These are phyloP conservation scores for Russula ochroleuca DNA, from an alignment of 768 basidiomycete genomes.

Conservation along the genomic window DNA sequence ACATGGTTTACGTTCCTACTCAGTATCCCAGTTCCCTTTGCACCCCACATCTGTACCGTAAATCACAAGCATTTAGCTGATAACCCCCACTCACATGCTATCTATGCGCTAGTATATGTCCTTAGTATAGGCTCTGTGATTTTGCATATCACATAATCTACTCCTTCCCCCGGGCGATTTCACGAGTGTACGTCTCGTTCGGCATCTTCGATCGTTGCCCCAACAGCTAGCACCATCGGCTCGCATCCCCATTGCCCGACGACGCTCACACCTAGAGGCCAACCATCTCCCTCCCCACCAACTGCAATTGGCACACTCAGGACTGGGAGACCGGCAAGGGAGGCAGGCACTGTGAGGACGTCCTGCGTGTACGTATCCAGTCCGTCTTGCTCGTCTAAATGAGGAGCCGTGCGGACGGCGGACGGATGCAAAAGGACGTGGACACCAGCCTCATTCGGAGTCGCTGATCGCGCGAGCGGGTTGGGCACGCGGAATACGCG, in stretches of 20 bases:
- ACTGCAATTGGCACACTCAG: slow-evolving; percentile 56
- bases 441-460: slow-evolving; percentile 40
- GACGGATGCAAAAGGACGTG: slow-evolving; percentile 87
- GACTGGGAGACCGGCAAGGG: slow-evolving; percentile 83
- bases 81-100: slow-evolving; percentile 17
- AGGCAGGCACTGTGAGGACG: slow-evolving; percentile 87
- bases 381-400: slow-evolving; percentile 35
- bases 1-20: neutral
- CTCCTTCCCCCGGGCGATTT: neutral
- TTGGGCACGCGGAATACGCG: slow-evolving; percentile 59
- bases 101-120: neutral
- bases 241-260: slow-evolving; percentile 88
- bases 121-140: slow-evolving; percentile 11
- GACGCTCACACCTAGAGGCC: slow-evolving; percentile 81
- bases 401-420: slow-evolving; percentile 80
- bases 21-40: neutral
- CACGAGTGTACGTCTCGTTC: neutral
- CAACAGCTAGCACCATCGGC: slow-evolving; percentile 52
- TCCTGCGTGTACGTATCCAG: slow-evolving; percentile 81
- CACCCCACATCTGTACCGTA: slow-evolving; percentile 19
- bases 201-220: slow-evolving; percentile 41
- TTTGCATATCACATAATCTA: slow-evolving; percentile 14
- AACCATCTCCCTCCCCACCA: slow-evolving; percentile 48
- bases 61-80: neutral
- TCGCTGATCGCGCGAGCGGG: slow-evolving; percentile 36